Evolutionary conservation across 805 yeast species (phyloP), one percentile per base, ranked within the genome.

Genomic region (Saccharomyces eubayanus): DNA sequence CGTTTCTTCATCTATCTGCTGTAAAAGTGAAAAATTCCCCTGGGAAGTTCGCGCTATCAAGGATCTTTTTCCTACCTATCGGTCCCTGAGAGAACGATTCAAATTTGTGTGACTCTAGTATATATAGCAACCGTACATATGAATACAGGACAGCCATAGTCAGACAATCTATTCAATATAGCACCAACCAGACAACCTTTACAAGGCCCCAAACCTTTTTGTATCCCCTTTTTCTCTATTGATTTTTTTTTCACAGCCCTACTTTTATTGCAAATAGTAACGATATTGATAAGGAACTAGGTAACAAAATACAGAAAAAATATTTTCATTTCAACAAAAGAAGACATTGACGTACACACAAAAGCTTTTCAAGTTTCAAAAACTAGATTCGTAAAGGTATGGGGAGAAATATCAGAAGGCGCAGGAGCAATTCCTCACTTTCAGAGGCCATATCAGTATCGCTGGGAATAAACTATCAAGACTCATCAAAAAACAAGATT

Each of bases 401-500:
- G 43, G 43, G 43, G 20, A 36, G 43, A 16, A 36, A 21, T 16
- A 36, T 36, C 16, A 36, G 43, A 11, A 46, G 48, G 9, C 48
- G 48, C 48, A 21, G 48, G 11, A 46, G 30, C 9, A 27, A 28
- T 28, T 28, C 48, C 5, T 51, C 62, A 1, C 46, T 61, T n/a
- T 62, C 71, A 2, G 69, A 64, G 36, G 67, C 71, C 10, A 60
- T 67, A 5, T 64, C 70, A 6, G 63, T 65, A 14, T 67, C 71
- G 3, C 54, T 67, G 40, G 71, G 71, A 1, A 51, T 66, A 47
- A 66, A 65, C 20, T 58, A 62, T 31, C 64, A 58, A 40, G 51
- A 49, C 12, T 46, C 31, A 31, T 28, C 50, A 28, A 45, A 12
- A 12, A 43, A 45, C 28, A 41, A 46, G 24, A 20, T 48, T 6